Evolutionary conservation across 1,284 basidiomycete species (phyloP).

Genomic region (Inonotus obliquus): DNA sequence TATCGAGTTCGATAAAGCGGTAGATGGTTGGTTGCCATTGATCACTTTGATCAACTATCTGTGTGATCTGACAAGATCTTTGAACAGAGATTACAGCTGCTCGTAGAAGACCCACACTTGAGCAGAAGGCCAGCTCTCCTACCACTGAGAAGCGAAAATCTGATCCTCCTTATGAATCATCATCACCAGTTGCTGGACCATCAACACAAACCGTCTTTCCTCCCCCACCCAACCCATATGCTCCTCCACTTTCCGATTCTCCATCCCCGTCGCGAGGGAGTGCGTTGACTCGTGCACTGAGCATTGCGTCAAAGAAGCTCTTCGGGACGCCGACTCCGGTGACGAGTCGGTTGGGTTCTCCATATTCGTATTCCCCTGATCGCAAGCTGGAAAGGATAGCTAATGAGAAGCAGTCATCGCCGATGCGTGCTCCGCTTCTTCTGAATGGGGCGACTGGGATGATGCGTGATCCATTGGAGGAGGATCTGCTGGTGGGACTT

Average conservation of each 20-base stretch:
- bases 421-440: constrained; percentile 47
- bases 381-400: background rate
- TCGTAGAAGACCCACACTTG: constrained; percentile 52
- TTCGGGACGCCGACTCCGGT: constrained; percentile 58
- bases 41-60: background rate
- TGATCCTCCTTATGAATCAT: constrained; percentile 22
- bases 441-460: constrained; percentile 23
- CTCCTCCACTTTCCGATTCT: constrained; percentile 55
- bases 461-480: constrained; percentile 66
- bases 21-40: constrained; percentile 53
- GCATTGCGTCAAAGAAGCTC: constrained; percentile 85
- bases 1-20: constrained; percentile 72
- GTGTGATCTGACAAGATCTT: background rate
- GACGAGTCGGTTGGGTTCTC: constrained; percentile 30
- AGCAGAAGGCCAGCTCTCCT: constrained; percentile 44
- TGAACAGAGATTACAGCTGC: constrained; percentile 57
- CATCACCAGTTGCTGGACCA: constrained; percentile 26
- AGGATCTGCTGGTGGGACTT: constrained; percentile 67
- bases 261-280: constrained; percentile 56
- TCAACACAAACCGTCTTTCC: constrained; percentile 53
- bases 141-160: constrained; percentile 35
- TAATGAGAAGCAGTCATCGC: constrained; percentile 36
- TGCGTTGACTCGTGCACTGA: constrained; percentile 82
- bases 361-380: constrained; percentile 23
- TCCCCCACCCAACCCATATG: constrained; percentile 37